Percentiles rank a stretch among this genome's conserved stretches.
These are phyloP conservation scores for Lathyrus aphaca DNA, from an alignment of 306 rosid species.

Conservation along the genomic window DNA sequence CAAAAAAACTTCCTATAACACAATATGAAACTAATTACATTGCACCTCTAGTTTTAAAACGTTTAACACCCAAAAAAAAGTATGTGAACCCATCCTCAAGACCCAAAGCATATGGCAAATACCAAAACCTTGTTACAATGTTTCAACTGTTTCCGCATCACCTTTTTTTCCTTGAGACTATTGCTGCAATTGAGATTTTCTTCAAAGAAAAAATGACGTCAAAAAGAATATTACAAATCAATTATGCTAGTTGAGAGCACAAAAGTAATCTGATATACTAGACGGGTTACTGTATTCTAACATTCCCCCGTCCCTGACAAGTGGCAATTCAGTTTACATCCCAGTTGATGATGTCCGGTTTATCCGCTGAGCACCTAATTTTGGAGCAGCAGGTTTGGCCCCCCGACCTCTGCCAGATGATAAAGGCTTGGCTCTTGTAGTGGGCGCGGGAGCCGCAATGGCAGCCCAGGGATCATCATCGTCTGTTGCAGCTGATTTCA, in stretches of 20 bases:
- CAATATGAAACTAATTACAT: conserved; percentile 43
- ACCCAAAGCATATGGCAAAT: conserved; percentile 28
- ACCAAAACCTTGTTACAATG: conserved; percentile 23
- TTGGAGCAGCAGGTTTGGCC: conserved; percentile 73
- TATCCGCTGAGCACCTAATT: conserved; percentile 91
- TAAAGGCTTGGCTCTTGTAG: conserved; percentile 80
- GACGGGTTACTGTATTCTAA: conserved; percentile 26
- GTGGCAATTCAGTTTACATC: conserved; percentile 47
- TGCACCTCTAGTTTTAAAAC: conserved; percentile 34
- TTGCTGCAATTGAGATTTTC: conserved; percentile 34
- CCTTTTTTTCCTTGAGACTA: conserved; percentile 1
- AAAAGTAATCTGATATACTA: conserved; percentile 30
- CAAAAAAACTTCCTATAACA: conserved; percentile 34
- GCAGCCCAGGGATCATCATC: conserved; percentile 98
- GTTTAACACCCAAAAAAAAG: background rate
- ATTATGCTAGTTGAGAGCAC: conserved; percentile 33
- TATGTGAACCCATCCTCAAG: conserved; percentile 22
- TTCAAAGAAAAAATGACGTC: conserved; percentile 23
- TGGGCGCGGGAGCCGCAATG: conserved; percentile 94
- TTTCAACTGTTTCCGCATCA: conserved; percentile 26
- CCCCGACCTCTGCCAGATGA: conserved; percentile 75
- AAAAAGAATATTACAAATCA: conserved; percentile 52
- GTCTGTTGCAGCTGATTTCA: conserved; percentile 51
- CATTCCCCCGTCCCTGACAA: conserved; percentile 23
- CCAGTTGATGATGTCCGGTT: conserved; percentile 81